Evolutionary conservation across 2,329 filamentous ascomycete species (phyloP), one percentile per base, ranked within the genome.

Genomic region (Fonsecaea monophora): DNA sequence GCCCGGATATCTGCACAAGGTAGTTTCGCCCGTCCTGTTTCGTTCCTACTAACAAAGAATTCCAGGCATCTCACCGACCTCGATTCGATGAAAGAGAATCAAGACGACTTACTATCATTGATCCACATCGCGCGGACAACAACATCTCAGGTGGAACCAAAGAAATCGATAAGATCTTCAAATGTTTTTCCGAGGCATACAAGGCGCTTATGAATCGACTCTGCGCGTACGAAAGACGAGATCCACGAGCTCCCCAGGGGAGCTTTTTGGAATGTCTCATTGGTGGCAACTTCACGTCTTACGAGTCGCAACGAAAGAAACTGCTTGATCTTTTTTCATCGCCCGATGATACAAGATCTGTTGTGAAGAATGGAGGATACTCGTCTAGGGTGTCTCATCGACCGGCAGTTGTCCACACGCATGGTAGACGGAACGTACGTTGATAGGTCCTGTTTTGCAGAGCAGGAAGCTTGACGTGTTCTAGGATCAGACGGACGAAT

Each of bases 101-200:
- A 84, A 90, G 6, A 59, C 88, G 92, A 1, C 83, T 99, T 1
- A 91, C 90, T 8, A 97, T 99, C 73, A 90, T 97, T 66, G 95
- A 99, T 75, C 95, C 95, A 0, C 97, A 98, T 77, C 91, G 92
- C 66, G 77, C 86, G 0, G 81, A 84, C 32, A 98, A 98, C 76
- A 95, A 99, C 74, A 95, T 99, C 32, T 90, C 95, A 0, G 93
- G 93, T 9, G 94, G 94, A 9, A 95, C 93, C 0, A 85, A 83
- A 54, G 90, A 92, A 71, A 91, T 90, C 7, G 71, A 78, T 0
- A 81, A 86, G 8, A 91, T 97, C 57, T 81, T 92, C 70, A 76
- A 82, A n/a, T 83, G 84, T 12, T 98, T 99, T 77, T 81, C 85
- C 0, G 80, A 87, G 1, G 91, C 91, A 0, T 86, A 88, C 74